A percentile compares a stretch with the other conserved stretches of the same genome.
Evolutionary conservation across 202 grass and related monocot species (phyloP).

Genomic region (Musa balbisiana): DNA sequence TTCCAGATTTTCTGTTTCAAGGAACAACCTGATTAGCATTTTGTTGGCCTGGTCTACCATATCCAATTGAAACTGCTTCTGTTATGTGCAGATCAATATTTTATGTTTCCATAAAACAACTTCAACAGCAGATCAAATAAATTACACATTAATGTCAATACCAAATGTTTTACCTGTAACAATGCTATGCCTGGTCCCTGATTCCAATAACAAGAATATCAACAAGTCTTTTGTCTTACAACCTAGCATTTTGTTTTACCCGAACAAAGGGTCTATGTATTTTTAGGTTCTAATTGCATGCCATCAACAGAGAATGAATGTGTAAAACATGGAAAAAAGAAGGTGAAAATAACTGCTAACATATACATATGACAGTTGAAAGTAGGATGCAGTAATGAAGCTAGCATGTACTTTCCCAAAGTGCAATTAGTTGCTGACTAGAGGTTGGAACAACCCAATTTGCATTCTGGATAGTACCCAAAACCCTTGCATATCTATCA

Average conservation of each 20-base stretch:
- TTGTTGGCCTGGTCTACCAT: neutral
- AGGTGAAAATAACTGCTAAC: neutral
- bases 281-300: neutral
- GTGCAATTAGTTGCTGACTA: too few relatives aligned
- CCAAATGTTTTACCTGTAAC: neutral
- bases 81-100: neutral
- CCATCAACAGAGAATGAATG: neutral
- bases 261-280: neutral
- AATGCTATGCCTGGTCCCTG: slow-evolving; percentile 1
- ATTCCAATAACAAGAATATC: neutral
- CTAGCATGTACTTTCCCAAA: neutral
- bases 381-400: neutral
- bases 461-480: too few relatives aligned
- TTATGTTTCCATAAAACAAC: neutral
- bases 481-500: too few relatives aligned
- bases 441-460: too few relatives aligned
- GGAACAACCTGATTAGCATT: neutral
- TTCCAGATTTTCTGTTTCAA: neutral
- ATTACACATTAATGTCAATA: neutral
- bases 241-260: neutral
- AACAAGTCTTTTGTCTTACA: neutral
- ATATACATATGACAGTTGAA: neutral
- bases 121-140: neutral
- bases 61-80: neutral
- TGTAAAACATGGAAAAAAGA: neutral